These are phyloP conservation scores for Warburgia ugandensis DNA, from an alignment of 164 flowering plant genomes.

Conservation along the genomic window DNA sequence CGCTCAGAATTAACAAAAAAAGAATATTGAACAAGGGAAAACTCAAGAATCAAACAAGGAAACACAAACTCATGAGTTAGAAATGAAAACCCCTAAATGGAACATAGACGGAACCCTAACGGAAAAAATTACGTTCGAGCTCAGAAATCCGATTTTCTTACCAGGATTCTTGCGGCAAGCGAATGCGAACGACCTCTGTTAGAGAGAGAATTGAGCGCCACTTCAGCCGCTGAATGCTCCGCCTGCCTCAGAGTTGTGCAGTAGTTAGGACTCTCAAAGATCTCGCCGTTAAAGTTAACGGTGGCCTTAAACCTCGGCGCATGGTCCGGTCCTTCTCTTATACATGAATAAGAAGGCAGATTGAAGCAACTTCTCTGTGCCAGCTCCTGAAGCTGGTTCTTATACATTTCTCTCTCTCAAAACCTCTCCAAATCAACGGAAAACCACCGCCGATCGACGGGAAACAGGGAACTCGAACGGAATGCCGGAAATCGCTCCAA, in stretches of 20 bases:
- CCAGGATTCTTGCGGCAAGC: constrained; percentile 87
- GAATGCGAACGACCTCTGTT: constrained; percentile 81
- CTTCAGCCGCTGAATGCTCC: constrained; percentile 98
- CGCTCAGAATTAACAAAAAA: no score
- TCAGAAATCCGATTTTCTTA: constrained; percentile 18
- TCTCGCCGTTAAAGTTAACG: constrained; percentile 91
- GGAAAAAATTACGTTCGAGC: not conserved
- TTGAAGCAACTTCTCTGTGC: constrained; percentile 99
- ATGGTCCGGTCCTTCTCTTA: constrained; percentile 97
- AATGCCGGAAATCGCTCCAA: not conserved
- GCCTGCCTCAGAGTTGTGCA: constrained; percentile 94
- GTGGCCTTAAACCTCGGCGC: constrained; percentile 95
- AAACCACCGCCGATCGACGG: not conserved
- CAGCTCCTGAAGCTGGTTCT: constrained; percentile 99
- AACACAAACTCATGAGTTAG: not conserved
- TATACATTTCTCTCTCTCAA: constrained; percentile 54
- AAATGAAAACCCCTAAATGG: constrained; percentile 4
- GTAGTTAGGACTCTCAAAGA: constrained; percentile 77
- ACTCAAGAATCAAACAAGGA: not conserved
- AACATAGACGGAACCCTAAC: constrained; percentile 4
- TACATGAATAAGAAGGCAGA: constrained; percentile 81
- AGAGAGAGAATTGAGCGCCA: constrained; percentile 79
- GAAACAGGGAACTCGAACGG: not conserved
- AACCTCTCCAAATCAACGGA: constrained; percentile 3
- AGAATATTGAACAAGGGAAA: no score